Percentiles rank a stretch among this genome's conserved stretches.
Evolutionary conservation across 768 basidiomycete genomes (phyloP).

Genomic region (Pisolithus orientalis): DNA sequence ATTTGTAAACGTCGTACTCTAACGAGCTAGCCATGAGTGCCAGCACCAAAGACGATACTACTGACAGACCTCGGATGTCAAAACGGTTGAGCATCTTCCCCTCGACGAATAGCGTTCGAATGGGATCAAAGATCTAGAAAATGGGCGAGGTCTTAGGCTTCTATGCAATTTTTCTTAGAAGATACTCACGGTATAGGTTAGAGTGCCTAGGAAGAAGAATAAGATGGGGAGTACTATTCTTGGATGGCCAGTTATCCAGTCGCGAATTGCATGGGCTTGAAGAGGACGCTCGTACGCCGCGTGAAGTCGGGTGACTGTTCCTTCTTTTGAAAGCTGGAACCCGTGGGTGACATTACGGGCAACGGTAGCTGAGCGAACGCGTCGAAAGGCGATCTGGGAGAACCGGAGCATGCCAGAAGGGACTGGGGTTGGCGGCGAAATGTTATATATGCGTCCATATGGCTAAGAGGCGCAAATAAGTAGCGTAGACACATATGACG

Average conservation of each 20-base stretch:
- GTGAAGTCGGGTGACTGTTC: constrained; percentile 39
- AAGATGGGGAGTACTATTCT: constrained; percentile 74
- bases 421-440: constrained; percentile 52
- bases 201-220: constrained; percentile 81
- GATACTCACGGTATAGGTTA: constrained; percentile 75
- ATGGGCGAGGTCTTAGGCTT: background rate
- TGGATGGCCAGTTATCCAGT: constrained; percentile 85
- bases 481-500: background rate
- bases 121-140: constrained; percentile 81
- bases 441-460: constrained; percentile 72
- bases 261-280: constrained; percentile 59
- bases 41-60: background rate
- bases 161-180: background rate
- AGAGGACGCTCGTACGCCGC: constrained; percentile 57
- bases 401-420: constrained; percentile 64
- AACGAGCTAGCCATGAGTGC: constrained; percentile 7
- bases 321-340: constrained; percentile 29
- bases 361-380: constrained; percentile 63
- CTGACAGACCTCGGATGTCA: constrained; percentile 58
- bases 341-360: constrained; percentile 83
- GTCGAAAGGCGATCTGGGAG: constrained; percentile 55
- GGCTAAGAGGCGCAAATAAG: constrained; percentile 40
- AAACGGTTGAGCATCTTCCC: constrained; percentile 82
- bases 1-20: constrained; percentile 74
- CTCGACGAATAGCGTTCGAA: constrained; percentile 79